Conservation (phyloP, 805 yeast species). For the Hanseniaspora mollemarum region DNA sequence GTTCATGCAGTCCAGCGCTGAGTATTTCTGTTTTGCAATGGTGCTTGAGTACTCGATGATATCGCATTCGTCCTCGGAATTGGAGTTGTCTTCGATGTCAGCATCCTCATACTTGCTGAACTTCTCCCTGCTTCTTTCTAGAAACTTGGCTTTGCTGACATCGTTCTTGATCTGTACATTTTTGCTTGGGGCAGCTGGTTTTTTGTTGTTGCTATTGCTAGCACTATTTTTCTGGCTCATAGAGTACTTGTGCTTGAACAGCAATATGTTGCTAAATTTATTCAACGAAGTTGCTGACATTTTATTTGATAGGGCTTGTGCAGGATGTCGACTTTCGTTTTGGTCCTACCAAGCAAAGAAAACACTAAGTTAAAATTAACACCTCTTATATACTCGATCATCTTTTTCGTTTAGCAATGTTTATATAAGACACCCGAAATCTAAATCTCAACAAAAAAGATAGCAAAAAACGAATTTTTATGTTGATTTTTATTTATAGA, state of each 20-base stretch:
- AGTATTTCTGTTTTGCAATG: background rate
- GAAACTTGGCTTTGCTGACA: background rate
- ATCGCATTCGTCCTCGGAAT: background rate
- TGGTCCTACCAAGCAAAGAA: too few relatives aligned
- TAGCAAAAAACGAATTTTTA: too few relatives aligned
- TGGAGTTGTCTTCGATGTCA: conserved; percentile 5
- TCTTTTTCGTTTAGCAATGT: too few relatives aligned
- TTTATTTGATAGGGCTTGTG: too few relatives aligned
- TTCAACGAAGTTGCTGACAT: conserved; percentile 7
- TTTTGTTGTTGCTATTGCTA: background rate
- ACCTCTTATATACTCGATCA: too few relatives aligned
- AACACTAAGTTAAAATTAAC: too few relatives aligned
- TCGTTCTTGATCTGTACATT: background rate
- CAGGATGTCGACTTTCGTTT: too few relatives aligned
- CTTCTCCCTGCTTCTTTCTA: background rate
- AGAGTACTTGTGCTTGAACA: conserved; percentile 6
- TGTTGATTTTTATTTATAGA: too few relatives aligned
- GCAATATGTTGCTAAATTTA: conserved; percentile 1
- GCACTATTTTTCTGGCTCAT: background rate
- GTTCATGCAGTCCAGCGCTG: background rate
- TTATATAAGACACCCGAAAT: too few relatives aligned
- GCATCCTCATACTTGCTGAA: conserved; percentile 2
- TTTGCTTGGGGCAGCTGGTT: background rate
- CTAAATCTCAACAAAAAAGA: too few relatives aligned
- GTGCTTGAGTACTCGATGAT: background rate